Percentiles rank a stretch among this genome's conserved stretches.
phyloP scores from a whole-genome alignment of 441 rosid genomes.

The Iberis amara region DNA sequence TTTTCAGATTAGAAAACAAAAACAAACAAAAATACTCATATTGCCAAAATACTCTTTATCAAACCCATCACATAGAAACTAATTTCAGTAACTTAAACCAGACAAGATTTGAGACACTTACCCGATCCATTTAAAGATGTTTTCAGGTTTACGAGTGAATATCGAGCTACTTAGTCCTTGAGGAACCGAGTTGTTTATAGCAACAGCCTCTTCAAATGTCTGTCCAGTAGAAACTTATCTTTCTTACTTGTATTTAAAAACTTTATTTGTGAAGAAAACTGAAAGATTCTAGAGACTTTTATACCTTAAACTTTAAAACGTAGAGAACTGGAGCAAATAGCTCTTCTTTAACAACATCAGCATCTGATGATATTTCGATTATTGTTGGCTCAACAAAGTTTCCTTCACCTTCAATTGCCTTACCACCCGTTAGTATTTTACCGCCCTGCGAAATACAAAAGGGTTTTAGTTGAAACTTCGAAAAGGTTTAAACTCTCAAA shows the following conservation, averaged over 20 bases:
- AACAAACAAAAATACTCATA: no score
- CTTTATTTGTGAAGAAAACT: not conserved
- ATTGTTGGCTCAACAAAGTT: constrained; percentile 94
- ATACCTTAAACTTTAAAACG: constrained; percentile 80
- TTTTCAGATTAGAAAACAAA: no score
- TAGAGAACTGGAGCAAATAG: constrained; percentile 88
- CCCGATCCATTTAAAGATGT: constrained; percentile 92
- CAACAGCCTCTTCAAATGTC: constrained; percentile 78
- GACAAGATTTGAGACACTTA: constrained; percentile 25
- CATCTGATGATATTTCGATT: constrained; percentile 68
- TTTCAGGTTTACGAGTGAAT: constrained; percentile 69
- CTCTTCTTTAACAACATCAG: constrained; percentile 80
- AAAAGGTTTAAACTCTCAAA: no score
- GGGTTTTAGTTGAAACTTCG: no score
- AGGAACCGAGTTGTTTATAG: constrained; percentile 87
- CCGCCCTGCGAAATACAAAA: constrained; percentile 62
- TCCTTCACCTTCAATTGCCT: constrained; percentile 63
- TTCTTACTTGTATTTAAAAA: not conserved
- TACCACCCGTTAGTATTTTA: constrained; percentile 78
- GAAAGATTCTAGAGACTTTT: constrained; percentile 11
- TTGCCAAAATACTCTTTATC: no score
- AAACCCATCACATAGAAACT: constrained; percentile 7
- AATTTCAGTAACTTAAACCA: not conserved
- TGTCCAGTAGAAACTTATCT: constrained; percentile 24
- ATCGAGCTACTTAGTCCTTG: constrained; percentile 96